Evolutionary conservation across 305 asterid species (phyloP).

Genomic region (Solanum hybrid): DNA sequence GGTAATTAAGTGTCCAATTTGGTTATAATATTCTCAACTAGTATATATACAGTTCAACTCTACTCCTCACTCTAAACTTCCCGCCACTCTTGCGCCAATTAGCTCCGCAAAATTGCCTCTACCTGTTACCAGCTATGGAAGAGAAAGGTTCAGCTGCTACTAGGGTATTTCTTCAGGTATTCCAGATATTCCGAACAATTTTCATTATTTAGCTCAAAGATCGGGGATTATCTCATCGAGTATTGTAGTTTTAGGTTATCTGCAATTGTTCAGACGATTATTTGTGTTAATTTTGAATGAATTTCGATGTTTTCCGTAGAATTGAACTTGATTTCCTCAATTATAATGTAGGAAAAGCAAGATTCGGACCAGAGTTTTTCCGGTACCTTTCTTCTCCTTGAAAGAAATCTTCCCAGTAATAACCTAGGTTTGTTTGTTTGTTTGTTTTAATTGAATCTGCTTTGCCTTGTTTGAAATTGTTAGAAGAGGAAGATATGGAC

Average conservation of each 20-base stretch:
- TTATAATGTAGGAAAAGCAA: conserved; percentile 20
- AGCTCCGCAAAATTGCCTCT: not conserved
- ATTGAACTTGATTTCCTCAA: not conserved
- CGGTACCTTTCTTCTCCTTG: conserved; percentile 23
- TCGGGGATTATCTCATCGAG: not conserved
- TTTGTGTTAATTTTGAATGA: not conserved
- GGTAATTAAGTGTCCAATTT: too few species aligned
- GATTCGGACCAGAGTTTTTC: conserved; percentile 68
- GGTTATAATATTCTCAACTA: too few species aligned
- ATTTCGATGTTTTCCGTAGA: not conserved
- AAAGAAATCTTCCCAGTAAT: not conserved
- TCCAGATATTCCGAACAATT: not conserved
- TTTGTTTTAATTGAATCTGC: not conserved
- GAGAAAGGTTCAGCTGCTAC: not conserved
- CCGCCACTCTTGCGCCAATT: not conserved
- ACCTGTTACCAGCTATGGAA: not conserved
- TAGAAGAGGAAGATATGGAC: conserved; percentile 45
- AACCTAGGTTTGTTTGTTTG: not conserved
- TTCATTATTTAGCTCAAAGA: not conserved
- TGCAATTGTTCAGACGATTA: not conserved
- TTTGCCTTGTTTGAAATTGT: conserved; percentile 10
- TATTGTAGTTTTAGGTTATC: not conserved
- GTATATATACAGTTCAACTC: not conserved
- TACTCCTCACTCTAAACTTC: not conserved
- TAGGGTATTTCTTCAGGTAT: not conserved